These are phyloP conservation scores for Daucus carota DNA, from an alignment of 129 eudicot species.

Conservation along the genomic window DNA sequence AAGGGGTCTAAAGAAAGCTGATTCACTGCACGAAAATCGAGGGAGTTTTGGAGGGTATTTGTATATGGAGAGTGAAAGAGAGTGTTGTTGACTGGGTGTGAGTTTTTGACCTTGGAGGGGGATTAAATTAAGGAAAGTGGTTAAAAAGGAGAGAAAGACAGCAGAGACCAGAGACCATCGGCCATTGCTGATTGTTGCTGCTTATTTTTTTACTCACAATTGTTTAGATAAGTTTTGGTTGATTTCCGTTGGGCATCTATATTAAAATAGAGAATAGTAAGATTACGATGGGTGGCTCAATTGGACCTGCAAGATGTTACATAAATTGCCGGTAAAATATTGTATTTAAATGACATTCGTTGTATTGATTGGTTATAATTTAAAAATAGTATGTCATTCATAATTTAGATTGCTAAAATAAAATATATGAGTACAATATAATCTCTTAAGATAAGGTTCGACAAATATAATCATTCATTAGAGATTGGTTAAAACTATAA, in stretches of 20 bases:
- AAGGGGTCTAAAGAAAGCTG: background rate
- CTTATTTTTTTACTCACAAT: background rate
- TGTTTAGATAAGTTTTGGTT: background rate
- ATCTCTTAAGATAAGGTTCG: too few relatives aligned
- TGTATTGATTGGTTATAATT: too few relatives aligned
- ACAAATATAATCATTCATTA: too few relatives aligned
- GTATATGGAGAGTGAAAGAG: background rate
- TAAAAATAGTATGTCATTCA: too few relatives aligned
- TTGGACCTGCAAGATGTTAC: too few relatives aligned
- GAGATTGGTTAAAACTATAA: too few relatives aligned
- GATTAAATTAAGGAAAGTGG: background rate
- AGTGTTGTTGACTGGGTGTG: background rate
- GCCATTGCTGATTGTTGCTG: background rate
- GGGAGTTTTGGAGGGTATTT: background rate
- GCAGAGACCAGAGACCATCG: conserved; percentile 2
- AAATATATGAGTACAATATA: too few relatives aligned
- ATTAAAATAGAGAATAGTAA: too few relatives aligned
- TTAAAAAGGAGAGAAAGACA: background rate
- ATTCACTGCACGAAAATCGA: background rate
- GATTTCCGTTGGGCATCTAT: background rate
- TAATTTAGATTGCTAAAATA: too few relatives aligned
- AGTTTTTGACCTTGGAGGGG: background rate
- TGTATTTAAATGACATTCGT: too few relatives aligned
- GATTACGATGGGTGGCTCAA: too few relatives aligned
- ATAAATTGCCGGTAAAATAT: too few relatives aligned